Percentiles rank a stretch among this genome's conserved stretches.
Conservation (phyloP, 2,329 filamentous ascomycete species). For the Orbilia blumenaviensis region DNA sequence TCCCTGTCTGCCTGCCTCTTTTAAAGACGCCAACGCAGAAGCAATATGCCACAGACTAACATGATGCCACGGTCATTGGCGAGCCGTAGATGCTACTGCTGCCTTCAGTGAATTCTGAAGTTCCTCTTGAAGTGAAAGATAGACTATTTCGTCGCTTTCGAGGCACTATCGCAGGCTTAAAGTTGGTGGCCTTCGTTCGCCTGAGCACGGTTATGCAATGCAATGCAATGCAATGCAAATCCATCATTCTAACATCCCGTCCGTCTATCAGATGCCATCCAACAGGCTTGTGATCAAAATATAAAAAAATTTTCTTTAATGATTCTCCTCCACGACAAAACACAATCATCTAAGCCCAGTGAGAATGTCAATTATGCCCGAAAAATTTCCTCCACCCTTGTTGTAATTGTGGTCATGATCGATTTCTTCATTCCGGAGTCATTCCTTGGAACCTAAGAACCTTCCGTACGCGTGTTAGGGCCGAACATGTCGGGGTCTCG, state of each 20-base stretch:
- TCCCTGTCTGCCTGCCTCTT: slow-evolving; percentile 14
- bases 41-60: too few relatives aligned
- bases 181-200: background rate
- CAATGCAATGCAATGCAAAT: slow-evolving; percentile 4
- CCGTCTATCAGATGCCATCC: background rate
- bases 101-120: background rate
- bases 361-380: too few relatives aligned
- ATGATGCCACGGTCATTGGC: too few relatives aligned
- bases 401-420: too few relatives aligned
- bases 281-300: background rate
- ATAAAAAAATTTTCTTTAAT: background rate
- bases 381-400: background rate
- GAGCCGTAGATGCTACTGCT: background rate
- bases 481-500: background rate
- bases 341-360: too few relatives aligned
- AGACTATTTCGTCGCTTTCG: background rate
- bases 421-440: too few relatives aligned
- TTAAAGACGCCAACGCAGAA: background rate
- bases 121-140: background rate
- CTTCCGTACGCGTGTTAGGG: background rate
- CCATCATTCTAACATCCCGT: background rate
- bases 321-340: background rate
- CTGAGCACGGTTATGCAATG: background rate
- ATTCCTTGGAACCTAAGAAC: slow-evolving; percentile 2
- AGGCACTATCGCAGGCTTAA: too few relatives aligned